phyloP scores from a whole-genome alignment of 805 yeast species.

The Saccharomycopsis sp. region DNA sequence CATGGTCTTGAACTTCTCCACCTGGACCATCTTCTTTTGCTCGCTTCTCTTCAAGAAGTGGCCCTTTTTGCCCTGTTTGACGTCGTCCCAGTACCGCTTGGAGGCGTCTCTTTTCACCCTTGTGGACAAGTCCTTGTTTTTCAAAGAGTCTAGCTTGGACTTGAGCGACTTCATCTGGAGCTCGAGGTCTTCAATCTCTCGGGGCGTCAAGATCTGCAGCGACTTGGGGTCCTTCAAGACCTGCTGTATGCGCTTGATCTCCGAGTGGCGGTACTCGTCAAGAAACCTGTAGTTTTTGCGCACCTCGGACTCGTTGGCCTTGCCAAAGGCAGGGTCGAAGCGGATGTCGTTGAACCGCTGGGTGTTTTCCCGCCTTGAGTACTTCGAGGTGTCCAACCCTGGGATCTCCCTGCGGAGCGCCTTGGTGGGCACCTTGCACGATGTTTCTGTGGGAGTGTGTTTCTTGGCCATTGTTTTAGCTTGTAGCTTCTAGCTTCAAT shows the following conservation, averaged over 20 bases:
- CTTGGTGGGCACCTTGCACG: slow-evolving; percentile 67
- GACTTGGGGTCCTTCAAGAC: slow-evolving; percentile 46
- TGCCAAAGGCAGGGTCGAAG: slow-evolving; percentile 85
- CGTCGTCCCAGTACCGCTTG: slow-evolving; percentile 36
- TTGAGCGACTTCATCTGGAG: slow-evolving; percentile 51
- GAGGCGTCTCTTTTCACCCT: slow-evolving; percentile 56
- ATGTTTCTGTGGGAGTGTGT: slow-evolving; percentile 68
- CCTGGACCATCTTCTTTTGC: slow-evolving; percentile 62
- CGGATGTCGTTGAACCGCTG: slow-evolving; percentile 67
- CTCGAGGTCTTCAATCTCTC: slow-evolving; percentile 46
- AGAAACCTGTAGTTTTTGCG: slow-evolving; percentile 76
- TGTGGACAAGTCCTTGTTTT: slow-evolving; percentile 66
- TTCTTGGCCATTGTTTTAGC: slow-evolving; percentile 9
- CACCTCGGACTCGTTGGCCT: slow-evolving; percentile 61
- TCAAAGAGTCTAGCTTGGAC: slow-evolving; percentile 58
- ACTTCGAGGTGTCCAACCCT: slow-evolving; percentile 28
- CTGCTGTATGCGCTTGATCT: slow-evolving; percentile 50
- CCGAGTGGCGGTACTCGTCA: slow-evolving; percentile 75
- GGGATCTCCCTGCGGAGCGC: slow-evolving; percentile 22
- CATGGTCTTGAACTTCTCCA: slow-evolving; percentile 71
- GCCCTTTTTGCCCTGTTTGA: slow-evolving; percentile 43
- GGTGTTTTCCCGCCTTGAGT: slow-evolving; percentile 28
- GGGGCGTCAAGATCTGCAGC: slow-evolving; percentile 31
- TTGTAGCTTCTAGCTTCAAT: neutral
- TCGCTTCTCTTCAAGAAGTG: slow-evolving; percentile 62